These are phyloP conservation scores for Solanum gandarillasii DNA, from an alignment of 257 asterid genomes.

Conservation along the genomic window DNA sequence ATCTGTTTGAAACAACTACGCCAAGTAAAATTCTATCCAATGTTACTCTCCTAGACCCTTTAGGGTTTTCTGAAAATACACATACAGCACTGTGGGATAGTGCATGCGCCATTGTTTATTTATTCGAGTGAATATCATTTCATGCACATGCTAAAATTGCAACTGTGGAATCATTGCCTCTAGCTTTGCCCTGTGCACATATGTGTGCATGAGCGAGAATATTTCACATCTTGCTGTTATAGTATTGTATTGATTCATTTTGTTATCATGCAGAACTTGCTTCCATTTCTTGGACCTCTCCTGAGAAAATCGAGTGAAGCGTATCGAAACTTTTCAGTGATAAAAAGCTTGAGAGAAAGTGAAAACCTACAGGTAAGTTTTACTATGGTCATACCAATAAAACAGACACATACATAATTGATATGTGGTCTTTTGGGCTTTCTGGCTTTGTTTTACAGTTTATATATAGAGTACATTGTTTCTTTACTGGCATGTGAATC, in stretches of 20 bases:
- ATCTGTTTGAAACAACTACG: not conserved
- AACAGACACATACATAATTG: not conserved
- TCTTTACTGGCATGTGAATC: not conserved
- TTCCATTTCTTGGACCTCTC: slow-evolving; percentile 90
- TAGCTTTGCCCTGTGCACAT: not conserved
- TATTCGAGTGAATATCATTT: not conserved
- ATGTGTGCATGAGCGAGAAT: not conserved
- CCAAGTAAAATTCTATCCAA: not conserved
- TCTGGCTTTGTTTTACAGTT: not conserved
- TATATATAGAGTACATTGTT: not conserved
- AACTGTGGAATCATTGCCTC: not conserved
- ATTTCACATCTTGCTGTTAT: not conserved
- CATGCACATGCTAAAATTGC: not conserved
- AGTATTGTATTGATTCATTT: not conserved
- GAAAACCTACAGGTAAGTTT: slow-evolving; percentile 77
- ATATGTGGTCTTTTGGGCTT: not conserved
- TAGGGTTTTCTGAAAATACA: not conserved
- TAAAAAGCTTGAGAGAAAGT: slow-evolving; percentile 82
- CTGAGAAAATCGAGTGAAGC: slow-evolving; percentile 86
- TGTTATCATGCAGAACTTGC: slow-evolving; percentile 56
- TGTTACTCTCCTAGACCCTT: not conserved
- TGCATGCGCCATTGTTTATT: not conserved
- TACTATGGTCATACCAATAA: not conserved
- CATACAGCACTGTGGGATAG: not conserved
- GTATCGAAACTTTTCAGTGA: slow-evolving; percentile 60